phyloP scores from a whole-genome alignment of 2,329 filamentous ascomycete species.

The Apiospora malaysiana region DNA sequence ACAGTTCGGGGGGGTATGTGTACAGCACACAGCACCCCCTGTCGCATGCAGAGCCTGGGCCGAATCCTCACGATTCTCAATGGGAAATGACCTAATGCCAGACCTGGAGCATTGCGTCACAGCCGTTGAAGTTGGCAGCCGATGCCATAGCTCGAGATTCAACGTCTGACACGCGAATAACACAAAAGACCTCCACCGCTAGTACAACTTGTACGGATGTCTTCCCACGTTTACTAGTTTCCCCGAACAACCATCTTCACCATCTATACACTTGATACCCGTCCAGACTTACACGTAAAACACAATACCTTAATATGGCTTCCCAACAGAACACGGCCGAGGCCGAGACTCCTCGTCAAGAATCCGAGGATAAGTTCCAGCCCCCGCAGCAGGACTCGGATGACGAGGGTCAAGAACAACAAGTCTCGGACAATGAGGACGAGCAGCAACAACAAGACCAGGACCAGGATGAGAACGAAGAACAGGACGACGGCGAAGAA shows the following conservation, averaged over 20 bases:
- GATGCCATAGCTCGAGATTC: not conserved
- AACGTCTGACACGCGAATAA: not conserved
- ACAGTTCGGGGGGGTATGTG: conserved; percentile 6
- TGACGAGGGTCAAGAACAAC: conserved; percentile 25
- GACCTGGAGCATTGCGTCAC: conserved; percentile 8
- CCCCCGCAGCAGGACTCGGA: conserved; percentile 23
- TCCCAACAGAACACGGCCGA: conserved; percentile 14
- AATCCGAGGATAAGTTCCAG: conserved; percentile 26
- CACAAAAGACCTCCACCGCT: conserved; percentile 4
- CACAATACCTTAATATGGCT: conserved; percentile 15
- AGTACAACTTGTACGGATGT: not conserved
- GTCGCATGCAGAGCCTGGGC: conserved; percentile 6
- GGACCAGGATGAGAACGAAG: conserved; percentile 27
- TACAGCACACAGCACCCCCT: conserved; percentile 1
- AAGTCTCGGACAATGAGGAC: conserved; percentile 3
- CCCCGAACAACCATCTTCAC: not conserved
- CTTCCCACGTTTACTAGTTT: conserved; percentile 14
- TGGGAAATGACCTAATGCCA: conserved; percentile 8
- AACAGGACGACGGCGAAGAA: conserved; percentile 14
- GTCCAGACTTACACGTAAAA: conserved; percentile 1
- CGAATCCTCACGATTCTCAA: not conserved
- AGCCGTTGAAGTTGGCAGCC: not conserved
- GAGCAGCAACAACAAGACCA: conserved; percentile 23
- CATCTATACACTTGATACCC: not conserved
- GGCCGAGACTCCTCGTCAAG: not conserved